Evolutionary conservation across 257 asterid species (phyloP), one percentile per base, ranked within the genome.

Genomic region (Anisodus tanguticus): DNA sequence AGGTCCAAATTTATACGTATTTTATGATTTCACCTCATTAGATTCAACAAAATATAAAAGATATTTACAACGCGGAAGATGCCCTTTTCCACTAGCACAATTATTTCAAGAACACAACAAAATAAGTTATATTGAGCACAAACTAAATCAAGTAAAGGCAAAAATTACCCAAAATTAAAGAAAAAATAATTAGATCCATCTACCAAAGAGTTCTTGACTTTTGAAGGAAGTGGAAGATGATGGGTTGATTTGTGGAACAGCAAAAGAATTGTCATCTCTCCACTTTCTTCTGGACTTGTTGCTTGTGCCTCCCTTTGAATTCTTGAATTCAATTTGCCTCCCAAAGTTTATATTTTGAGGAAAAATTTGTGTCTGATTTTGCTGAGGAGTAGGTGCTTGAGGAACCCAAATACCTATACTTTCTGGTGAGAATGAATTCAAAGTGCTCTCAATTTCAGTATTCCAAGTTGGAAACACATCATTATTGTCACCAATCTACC

Each of bases 341-440:
- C 91, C 93, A 85, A 88, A 85, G 6, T 70, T 82, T 62, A 88
- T 53, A 69, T 83, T n/a, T n/a, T n/a, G n/a, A n/a, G n/a, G n/a
- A n/a, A n/a, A n/a, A n/a, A n/a, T n/a, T n/a, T n/a, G 97, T 83
- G 82, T 88, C 57, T 89, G 92, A 15, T 85, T 16, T 43, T 64
- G 76, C 26, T 22, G 26, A 22, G 26, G 26, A 22, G 26, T 22
- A 22, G 26, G 26, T 22, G 26, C 26, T 22, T 89, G 95, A 53
- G 98, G 97, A 85, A 93, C 98, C 95, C 95, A 91, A 85, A 86
- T 53, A 3, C 95, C 94, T 70, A 84, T 47, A 82, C 86, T 90
- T 80, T 90, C 92, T 53, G 91, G 53, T 8, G 91, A 82, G 64
- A 85, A 82, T 45, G 54, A 86, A 57, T 83, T 88, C 85, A 71